phyloP scores from a whole-genome alignment of 2,329 filamentous ascomycete genomes.

The Diaporthe velutina region DNA sequence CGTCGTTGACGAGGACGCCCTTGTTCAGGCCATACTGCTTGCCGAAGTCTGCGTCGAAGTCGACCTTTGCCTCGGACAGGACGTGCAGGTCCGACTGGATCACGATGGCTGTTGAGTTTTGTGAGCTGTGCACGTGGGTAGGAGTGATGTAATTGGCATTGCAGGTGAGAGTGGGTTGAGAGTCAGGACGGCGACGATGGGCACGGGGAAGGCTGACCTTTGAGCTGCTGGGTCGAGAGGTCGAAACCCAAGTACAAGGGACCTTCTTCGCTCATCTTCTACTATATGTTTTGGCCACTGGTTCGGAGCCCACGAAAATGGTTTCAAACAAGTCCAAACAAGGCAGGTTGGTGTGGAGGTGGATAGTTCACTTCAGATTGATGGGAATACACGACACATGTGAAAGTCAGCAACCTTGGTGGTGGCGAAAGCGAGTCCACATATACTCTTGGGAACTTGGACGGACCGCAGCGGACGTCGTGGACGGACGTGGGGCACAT shows the following conservation, averaged over 20 bases:
- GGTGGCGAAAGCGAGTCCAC: constrained; percentile 22
- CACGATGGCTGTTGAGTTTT: constrained; percentile 73
- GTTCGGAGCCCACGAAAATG: neutral
- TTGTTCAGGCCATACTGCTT: constrained; percentile 84
- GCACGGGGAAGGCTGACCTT: constrained; percentile 64
- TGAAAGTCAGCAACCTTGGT: constrained; percentile 1
- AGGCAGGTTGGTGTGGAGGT: too few relatives aligned
- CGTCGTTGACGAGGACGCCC: constrained; percentile 86
- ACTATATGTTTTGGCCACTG: neutral
- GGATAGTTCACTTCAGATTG: neutral
- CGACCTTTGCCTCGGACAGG: constrained; percentile 87
- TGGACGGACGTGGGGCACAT: constrained; percentile 30
- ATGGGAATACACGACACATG: constrained; percentile 7
- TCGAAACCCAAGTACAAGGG: constrained; percentile 93
- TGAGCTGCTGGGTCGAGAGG: constrained; percentile 95
- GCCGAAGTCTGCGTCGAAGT: constrained; percentile 89
- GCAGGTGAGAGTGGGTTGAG: neutral
- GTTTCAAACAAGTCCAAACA: neutral
- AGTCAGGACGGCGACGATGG: constrained; percentile 35
- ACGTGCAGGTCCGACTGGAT: constrained; percentile 87
- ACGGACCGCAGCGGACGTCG: constrained; percentile 4
- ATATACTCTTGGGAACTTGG: constrained; percentile 19
- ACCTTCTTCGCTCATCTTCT: constrained; percentile 48
- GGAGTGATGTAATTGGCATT: neutral
- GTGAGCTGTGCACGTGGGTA: constrained; percentile 25